phyloP scores from a whole-genome alignment of 2,329 filamentous ascomycete species.

The Penicillium sp. region DNA sequence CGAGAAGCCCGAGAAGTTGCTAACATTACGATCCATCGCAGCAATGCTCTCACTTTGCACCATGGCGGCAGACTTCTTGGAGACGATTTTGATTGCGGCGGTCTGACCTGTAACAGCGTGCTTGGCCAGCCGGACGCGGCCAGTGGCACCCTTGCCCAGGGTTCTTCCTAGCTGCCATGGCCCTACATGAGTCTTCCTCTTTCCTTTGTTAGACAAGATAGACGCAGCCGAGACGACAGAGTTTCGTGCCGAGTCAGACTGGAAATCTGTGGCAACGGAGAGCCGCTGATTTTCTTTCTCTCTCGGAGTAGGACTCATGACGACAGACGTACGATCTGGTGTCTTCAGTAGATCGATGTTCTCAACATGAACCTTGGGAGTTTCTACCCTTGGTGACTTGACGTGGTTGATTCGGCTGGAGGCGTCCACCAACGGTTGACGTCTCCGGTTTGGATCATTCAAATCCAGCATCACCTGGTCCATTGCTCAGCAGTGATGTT shows the following conservation, averaged over 20 bases:
- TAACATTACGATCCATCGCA: slow-evolving; percentile 71
- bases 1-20: slow-evolving; percentile 50
- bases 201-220: slow-evolving; percentile 53
- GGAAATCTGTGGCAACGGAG: slow-evolving; percentile 50
- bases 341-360: slow-evolving; percentile 18
- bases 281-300: slow-evolving; percentile 52
- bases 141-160: slow-evolving; percentile 84
- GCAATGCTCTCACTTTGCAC: slow-evolving; percentile 83
- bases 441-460: slow-evolving; percentile 17
- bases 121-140: slow-evolving; percentile 79
- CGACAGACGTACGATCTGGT: slow-evolving; percentile 28
- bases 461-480: slow-evolving; percentile 17
- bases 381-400: slow-evolving; percentile 16
- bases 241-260: slow-evolving; percentile 50
- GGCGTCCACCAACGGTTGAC: slow-evolving; percentile 22
- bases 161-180: slow-evolving; percentile 92
- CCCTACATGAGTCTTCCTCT: slow-evolving; percentile 73
- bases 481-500: neutral
- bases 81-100: slow-evolving; percentile 94
- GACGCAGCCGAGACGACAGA: slow-evolving; percentile 57
- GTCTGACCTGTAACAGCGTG: slow-evolving; percentile 75
- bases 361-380: slow-evolving; percentile 13
- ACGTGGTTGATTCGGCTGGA: slow-evolving; percentile 20
- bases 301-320: slow-evolving; percentile 26
- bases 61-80: slow-evolving; percentile 74